phyloP scores from a whole-genome alignment of 345 rosid genomes.

The Draba incana region DNA sequence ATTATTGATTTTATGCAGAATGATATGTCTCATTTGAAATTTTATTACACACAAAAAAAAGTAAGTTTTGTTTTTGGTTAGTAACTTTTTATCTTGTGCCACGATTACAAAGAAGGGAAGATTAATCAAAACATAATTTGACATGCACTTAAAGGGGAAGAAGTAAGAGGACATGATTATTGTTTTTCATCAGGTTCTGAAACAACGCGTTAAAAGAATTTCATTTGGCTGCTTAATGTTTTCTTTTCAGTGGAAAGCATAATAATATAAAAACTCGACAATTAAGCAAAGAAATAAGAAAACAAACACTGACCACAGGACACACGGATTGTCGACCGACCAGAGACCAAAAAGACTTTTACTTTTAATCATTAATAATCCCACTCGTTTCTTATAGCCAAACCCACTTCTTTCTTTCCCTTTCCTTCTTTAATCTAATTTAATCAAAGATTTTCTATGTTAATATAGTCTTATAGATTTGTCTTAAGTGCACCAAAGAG shows the following conservation, averaged over 20 bases:
- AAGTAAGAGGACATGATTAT: slow-evolving; percentile 19
- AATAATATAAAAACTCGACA: slow-evolving; percentile 25
- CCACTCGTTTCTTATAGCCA: slow-evolving; percentile 57
- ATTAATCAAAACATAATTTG: slow-evolving; percentile 21
- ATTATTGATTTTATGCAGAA: too few relatives aligned
- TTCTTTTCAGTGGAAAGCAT: slow-evolving; percentile 24
- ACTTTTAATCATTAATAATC: slow-evolving; percentile 63
- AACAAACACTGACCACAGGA: slow-evolving; percentile 73
- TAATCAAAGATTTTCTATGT: slow-evolving; percentile 38
- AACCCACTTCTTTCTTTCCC: slow-evolving; percentile 41
- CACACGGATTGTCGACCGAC: slow-evolving; percentile 98
- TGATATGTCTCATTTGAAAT: too few relatives aligned
- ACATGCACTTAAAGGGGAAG: slow-evolving; percentile 32
- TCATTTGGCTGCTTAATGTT: slow-evolving; percentile 45
- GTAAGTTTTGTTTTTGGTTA: too few relatives aligned
- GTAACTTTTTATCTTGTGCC: neutral
- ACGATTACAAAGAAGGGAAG: neutral
- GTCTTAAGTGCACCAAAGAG: slow-evolving; percentile 35
- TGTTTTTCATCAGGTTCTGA: slow-evolving; percentile 40
- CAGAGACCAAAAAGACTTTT: slow-evolving; percentile 78
- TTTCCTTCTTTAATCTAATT: slow-evolving; percentile 29
- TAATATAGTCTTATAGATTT: slow-evolving; percentile 35
- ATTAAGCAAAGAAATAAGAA: slow-evolving; percentile 43
- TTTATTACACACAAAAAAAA: too few relatives aligned
- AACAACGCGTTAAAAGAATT: slow-evolving; percentile 44